Conservation (phyloP, 495 filamentous ascomycete species). For the Talaromyces thailandensis region DNA sequence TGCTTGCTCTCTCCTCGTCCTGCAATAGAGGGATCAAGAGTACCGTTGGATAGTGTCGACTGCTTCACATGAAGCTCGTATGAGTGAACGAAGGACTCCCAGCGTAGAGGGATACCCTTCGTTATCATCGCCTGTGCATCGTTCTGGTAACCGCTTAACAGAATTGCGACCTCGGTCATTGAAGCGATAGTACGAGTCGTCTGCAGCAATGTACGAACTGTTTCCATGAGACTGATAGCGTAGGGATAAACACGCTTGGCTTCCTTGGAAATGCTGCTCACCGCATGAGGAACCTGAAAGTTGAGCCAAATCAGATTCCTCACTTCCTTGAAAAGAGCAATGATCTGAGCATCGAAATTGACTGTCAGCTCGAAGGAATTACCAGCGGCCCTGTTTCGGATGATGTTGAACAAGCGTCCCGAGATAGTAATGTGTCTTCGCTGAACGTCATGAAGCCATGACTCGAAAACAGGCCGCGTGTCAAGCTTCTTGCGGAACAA, state of each 20-base stretch:
- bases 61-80: conserved; percentile 87
- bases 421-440: conserved; percentile 80
- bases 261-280: conserved; percentile 94
- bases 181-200: conserved; percentile 70
- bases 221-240: conserved; percentile 97
- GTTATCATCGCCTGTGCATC: conserved; percentile 70
- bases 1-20: conserved; percentile 77
- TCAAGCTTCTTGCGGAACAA: conserved; percentile 94
- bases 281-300: conserved; percentile 82
- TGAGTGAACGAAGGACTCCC: conserved; percentile 95
- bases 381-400: conserved; percentile 73
- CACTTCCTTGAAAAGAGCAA: conserved; percentile 98
- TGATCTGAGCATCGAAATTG: conserved; percentile 96
- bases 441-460: conserved; percentile 86
- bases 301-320: conserved; percentile 90
- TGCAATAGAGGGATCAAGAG: conserved; percentile 46
- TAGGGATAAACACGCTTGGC: conserved; percentile 96
- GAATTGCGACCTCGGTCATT: conserved; percentile 76
- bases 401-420: conserved; percentile 84
- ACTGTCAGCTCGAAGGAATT: conserved; percentile 80
- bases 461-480: conserved; percentile 84
- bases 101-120: conserved; percentile 82
- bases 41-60: conserved; percentile 45
- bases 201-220: conserved; percentile 79
- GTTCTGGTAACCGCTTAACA: conserved; percentile 84